phyloP scores from a whole-genome alignment of 441 rosid species.

The Jatropha multifida region DNA sequence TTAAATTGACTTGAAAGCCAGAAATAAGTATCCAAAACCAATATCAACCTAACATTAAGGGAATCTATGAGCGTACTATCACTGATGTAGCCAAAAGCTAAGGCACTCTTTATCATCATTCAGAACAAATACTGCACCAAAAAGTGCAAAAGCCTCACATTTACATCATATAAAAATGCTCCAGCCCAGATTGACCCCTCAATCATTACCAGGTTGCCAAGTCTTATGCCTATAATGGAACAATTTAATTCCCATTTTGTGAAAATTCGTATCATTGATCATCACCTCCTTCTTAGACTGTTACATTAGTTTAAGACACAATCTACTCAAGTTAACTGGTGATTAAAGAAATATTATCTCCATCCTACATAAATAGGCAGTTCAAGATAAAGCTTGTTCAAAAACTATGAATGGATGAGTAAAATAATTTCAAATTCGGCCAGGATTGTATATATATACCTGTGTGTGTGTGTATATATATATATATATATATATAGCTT shows the following conservation, averaged over 20 bases:
- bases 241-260: not conserved
- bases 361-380: not conserved
- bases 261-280: not conserved
- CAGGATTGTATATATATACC: no score
- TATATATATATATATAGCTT: not conserved
- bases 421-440: not conserved
- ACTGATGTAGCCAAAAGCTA: not conserved
- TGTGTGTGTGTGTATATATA: not conserved
- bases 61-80: not conserved
- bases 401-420: not conserved
- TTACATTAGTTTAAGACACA: not conserved
- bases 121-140: no score
- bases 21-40: not conserved
- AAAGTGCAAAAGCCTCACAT: no score
- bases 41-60: not conserved
- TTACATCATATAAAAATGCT: no score
- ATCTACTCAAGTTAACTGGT: not conserved
- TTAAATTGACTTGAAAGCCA: not conserved
- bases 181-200: not conserved
- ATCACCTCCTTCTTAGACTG: not conserved
- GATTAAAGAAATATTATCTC: not conserved
- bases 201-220: not conserved
- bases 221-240: not conserved
- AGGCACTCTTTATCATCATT: not conserved
- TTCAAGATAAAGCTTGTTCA: not conserved